Evolutionary conservation across 805 yeast species (phyloP).

Genomic region (Sungouiozyma ichnusensis): DNA sequence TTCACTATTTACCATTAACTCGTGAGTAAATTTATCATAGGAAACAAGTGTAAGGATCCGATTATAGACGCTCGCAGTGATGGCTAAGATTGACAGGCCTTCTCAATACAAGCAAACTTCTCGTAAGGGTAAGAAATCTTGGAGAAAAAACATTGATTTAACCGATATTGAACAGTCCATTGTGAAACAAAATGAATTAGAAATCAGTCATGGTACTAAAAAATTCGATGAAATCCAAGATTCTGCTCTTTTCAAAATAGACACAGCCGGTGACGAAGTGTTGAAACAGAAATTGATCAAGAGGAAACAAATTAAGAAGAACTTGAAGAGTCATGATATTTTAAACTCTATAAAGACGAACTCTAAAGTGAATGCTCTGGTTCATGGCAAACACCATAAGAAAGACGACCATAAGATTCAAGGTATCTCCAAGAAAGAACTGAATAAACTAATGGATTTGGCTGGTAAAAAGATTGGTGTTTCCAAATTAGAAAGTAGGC

Average conservation of each 20-base stretch:
- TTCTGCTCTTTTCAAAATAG: conserved; percentile 37
- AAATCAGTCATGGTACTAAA: conserved; percentile 27
- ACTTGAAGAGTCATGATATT: conserved; percentile 56
- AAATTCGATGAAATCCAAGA: conserved; percentile 19
- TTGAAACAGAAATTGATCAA: conserved; percentile 33
- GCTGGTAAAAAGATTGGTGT: conserved; percentile 65
- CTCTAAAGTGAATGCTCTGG: conserved; percentile 67
- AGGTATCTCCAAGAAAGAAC: conserved; percentile 55
- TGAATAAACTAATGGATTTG: conserved; percentile 55
- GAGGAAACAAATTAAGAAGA: conserved; percentile 32
- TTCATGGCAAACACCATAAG: conserved; percentile 26
- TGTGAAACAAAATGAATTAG: conserved; percentile 57
- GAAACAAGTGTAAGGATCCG: too few species aligned
- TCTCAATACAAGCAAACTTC: conserved; percentile 59
- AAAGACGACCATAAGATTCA: conserved; percentile 35
- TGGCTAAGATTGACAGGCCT: conserved; percentile 33
- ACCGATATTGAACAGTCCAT: conserved; percentile 65
- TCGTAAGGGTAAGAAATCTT: conserved; percentile 86
- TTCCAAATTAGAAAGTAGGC: conserved; percentile 38
- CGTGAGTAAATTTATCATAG: too few species aligned
- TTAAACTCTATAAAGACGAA: conserved; percentile 42
- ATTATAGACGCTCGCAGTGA: too few species aligned
- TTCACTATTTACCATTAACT: not conserved
- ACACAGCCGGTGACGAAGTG: conserved; percentile 50
- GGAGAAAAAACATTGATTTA: conserved; percentile 92